Percentiles rank a stretch among this genome's conserved stretches.
These are phyloP conservation scores for Phialocephala sp. DNA, from an alignment of 2,329 filamentous ascomycete genomes.

Conservation along the genomic window DNA sequence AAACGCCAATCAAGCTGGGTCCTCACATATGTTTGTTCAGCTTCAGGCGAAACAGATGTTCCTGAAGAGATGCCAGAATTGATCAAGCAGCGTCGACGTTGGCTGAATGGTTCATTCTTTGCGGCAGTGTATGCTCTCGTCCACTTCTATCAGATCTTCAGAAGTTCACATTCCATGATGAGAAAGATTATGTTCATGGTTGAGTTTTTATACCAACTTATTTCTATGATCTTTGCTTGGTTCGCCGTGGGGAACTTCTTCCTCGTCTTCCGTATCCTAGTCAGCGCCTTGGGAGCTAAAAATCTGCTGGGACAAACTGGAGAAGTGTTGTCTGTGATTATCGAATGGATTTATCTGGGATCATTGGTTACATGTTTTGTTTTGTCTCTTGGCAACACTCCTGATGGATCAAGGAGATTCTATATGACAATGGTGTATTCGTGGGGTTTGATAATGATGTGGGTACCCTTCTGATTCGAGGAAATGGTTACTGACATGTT, in stretches of 20 bases:
- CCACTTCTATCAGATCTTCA: constrained; percentile 73
- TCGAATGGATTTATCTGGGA: constrained; percentile 92
- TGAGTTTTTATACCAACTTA: constrained; percentile 73
- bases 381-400: constrained; percentile 87
- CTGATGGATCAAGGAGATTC: constrained; percentile 86
- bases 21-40: constrained; percentile 72
- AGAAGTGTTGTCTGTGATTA: constrained; percentile 82
- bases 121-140: constrained; percentile 74
- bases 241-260: constrained; percentile 60
- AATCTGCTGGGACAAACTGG: constrained; percentile 77
- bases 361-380: constrained; percentile 93
- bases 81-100: constrained; percentile 72
- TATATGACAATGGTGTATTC: constrained; percentile 96
- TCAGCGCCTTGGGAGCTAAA: constrained; percentile 74
- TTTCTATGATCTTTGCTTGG: constrained; percentile 72
- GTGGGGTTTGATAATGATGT: constrained; percentile 93
- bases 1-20: constrained; percentile 75
- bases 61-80: constrained; percentile 73
- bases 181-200: constrained; percentile 72
- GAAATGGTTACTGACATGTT: constrained; percentile 10
- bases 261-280: constrained; percentile 65
- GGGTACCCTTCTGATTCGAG: constrained; percentile 45
- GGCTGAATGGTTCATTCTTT: constrained; percentile 78
- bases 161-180: constrained; percentile 68
- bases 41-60: constrained; percentile 75